Conservation (phyloP, 2,329 filamentous ascomycete genomes). For the Cryphonectria naterciae region DNA sequence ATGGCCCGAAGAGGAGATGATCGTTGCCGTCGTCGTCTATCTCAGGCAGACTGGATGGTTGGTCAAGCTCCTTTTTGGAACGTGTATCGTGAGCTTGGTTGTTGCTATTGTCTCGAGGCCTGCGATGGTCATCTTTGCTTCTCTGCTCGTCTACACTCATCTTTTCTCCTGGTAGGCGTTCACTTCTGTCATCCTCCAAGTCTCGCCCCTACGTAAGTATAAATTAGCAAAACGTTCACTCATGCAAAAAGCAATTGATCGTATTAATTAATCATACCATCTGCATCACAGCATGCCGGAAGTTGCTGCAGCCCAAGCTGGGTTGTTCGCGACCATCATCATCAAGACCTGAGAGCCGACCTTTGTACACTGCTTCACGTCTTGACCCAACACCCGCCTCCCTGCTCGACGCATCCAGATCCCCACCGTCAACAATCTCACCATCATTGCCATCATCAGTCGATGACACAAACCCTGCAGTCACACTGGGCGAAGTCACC, state of each 20-base stretch:
- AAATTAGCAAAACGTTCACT: background rate
- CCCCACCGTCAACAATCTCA: background rate
- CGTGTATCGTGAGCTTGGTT: background rate
- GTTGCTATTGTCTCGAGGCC: background rate
- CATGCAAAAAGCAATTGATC: background rate
- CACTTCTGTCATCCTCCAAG: background rate
- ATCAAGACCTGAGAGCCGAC: background rate
- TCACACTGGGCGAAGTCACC: slow-evolving; percentile 25
- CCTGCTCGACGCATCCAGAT: slow-evolving; percentile 32
- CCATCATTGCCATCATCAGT: background rate
- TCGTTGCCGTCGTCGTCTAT: slow-evolving; percentile 40
- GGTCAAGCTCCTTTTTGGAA: background rate
- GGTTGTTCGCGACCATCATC: background rate
- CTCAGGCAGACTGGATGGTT: background rate
- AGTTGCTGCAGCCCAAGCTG: background rate
- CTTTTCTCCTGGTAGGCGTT: background rate
- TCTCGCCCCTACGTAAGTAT: background rate
- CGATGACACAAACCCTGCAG: background rate
- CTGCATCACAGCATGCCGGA: background rate
- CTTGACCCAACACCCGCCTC: background rate
- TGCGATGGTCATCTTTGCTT: background rate
- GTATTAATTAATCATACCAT: background rate
- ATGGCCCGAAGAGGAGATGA: slow-evolving; percentile 57
- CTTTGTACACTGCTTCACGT: background rate
- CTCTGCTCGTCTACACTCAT: background rate